phyloP scores from a whole-genome alignment of 2,329 filamentous ascomycete species.

The Ophiocordyceps camponoti-leonardi region DNA sequence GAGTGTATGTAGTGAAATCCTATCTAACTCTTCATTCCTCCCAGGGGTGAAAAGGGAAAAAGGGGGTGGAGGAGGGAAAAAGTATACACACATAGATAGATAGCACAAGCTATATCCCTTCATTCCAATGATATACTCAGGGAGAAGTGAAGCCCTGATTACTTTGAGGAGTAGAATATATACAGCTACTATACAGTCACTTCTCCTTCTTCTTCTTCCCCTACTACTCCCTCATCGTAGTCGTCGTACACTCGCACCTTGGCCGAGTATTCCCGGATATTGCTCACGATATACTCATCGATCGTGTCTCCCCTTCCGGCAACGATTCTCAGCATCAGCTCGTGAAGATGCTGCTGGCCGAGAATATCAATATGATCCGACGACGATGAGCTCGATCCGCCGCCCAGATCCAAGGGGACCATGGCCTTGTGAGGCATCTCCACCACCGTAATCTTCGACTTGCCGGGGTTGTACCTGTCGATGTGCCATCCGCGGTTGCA shows the following conservation, averaged over 20 bases:
- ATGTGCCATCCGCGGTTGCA: conserved; percentile 89
- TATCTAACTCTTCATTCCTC: no score
- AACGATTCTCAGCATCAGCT: conserved; percentile 72
- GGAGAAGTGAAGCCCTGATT: no score
- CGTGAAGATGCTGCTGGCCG: conserved; percentile 74
- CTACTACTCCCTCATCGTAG: no score
- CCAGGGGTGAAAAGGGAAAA: no score
- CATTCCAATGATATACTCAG: no score
- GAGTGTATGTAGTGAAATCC: no score
- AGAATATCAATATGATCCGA: conserved; percentile 96
- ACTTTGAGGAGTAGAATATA: no score
- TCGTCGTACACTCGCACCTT: conserved; percentile 67
- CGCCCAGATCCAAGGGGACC: conserved; percentile 75
- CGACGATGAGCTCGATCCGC: conserved; percentile 50
- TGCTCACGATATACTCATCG: conserved; percentile 58
- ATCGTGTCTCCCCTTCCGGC: conserved; percentile 72
- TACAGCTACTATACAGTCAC: no score
- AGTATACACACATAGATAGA: neutral
- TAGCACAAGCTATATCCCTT: neutral
- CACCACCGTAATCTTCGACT: conserved; percentile 63
- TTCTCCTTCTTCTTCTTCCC: neutral
- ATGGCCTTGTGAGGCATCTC: conserved; percentile 90
- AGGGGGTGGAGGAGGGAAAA: no score
- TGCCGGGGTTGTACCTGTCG: conserved; percentile 81
- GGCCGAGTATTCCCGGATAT: conserved; percentile 66